Conservation (phyloP, 352 stramenopile species). For the Plasmopara muralis region DNA sequence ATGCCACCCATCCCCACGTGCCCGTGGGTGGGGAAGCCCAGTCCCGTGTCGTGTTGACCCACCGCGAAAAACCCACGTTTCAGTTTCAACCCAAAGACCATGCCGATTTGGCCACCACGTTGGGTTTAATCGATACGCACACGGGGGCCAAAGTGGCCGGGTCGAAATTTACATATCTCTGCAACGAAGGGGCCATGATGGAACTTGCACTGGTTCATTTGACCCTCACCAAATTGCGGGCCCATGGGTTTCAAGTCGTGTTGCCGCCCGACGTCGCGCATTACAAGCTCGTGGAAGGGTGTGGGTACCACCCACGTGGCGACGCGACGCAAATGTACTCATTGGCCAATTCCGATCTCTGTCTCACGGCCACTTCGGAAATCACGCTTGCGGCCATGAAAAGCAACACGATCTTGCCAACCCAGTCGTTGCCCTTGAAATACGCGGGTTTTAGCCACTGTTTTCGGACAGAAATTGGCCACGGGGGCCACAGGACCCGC, state of each 20-base stretch:
- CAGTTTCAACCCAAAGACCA: conserved; percentile 61
- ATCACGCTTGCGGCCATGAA: conserved; percentile 78
- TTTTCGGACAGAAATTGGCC: conserved; percentile 83
- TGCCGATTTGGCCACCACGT: conserved; percentile 54
- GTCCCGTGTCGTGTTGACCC: conserved; percentile 42
- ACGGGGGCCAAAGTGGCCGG: conserved; percentile 58
- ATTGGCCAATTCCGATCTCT: conserved; percentile 77
- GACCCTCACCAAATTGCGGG: conserved; percentile 60
- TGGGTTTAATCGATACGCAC: conserved; percentile 73
- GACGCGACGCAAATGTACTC: conserved; percentile 86
- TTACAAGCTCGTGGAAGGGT: conserved; percentile 75
- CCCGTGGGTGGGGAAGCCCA: conserved; percentile 52
- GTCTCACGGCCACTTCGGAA: conserved; percentile 78
- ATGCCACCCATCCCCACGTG: conserved; percentile 67
- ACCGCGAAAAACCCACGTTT: conserved; percentile 53
- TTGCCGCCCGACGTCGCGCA: conserved; percentile 81
- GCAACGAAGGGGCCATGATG: conserved; percentile 84
- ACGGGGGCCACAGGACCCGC: conserved; percentile 58
- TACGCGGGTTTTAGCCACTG: conserved; percentile 82
- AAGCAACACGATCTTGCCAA: conserved; percentile 64
- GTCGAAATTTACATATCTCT: conserved; percentile 82
- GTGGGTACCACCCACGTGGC: conserved; percentile 79
- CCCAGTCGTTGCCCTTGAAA: conserved; percentile 53
- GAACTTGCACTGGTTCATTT: conserved; percentile 82
- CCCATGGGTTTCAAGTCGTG: conserved; percentile 65